phyloP scores from a whole-genome alignment of 2,329 filamentous ascomycete genomes.

The Monosporascus sp. region DNA sequence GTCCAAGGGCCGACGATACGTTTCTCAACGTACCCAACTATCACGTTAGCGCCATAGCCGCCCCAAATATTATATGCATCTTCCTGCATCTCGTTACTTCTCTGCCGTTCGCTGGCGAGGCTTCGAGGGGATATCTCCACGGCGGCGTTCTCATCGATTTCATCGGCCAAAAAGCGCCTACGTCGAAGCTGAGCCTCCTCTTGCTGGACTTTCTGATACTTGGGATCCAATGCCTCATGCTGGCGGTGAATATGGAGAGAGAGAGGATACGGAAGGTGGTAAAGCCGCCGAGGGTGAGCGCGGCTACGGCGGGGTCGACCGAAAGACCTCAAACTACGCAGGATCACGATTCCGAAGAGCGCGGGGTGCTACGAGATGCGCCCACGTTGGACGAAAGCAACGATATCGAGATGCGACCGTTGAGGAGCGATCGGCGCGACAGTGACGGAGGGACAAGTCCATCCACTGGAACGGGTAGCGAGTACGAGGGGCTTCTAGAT shows the following conservation, averaged over 20 bases:
- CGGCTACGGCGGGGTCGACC: constrained; percentile 7
- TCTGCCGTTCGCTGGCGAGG: constrained; percentile 52
- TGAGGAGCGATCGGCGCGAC: constrained; percentile 21
- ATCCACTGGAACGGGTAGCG: constrained; percentile 10
- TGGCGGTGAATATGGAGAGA: constrained; percentile 56
- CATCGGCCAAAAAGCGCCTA: constrained; percentile 59
- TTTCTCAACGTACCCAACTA: constrained; percentile 51
- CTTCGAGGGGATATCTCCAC: constrained; percentile 59
- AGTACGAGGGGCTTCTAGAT: constrained; percentile 30
- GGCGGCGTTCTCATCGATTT: constrained; percentile 64
- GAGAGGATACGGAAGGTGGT: constrained; percentile 49
- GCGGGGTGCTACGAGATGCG: constrained; percentile 40
- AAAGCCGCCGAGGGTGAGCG: constrained; percentile 25
- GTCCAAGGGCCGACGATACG: constrained; percentile 54
- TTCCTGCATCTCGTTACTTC: constrained; percentile 52
- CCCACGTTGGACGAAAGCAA: constrained; percentile 31
- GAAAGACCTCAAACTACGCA: constrained; percentile 27
- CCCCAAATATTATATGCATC: constrained; percentile 56
- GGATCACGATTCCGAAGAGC: constrained; percentile 52
- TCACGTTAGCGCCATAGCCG: constrained; percentile 52
- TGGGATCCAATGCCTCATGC: constrained; percentile 56
- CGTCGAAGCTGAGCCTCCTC: constrained; percentile 49
- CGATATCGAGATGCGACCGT: constrained; percentile 41
- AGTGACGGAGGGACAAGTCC: constrained; percentile 23
- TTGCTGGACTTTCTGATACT: constrained; percentile 52